Percentiles rank a stretch among this genome's conserved stretches.
phyloP scores from a whole-genome alignment of 331 rosid species.

The Pyracantha coccinea region DNA sequence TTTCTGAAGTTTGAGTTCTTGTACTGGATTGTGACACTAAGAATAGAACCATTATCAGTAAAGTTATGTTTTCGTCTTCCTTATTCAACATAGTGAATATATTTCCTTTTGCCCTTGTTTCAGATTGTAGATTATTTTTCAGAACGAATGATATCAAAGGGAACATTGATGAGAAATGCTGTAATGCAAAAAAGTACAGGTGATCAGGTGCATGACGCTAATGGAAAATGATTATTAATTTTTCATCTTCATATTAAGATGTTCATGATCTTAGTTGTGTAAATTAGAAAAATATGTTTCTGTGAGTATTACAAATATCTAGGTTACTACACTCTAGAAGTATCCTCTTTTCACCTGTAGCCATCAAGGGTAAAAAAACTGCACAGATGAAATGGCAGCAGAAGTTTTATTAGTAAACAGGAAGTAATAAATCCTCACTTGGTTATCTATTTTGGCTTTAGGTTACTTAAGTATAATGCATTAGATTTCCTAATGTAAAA shows the following conservation, averaged over 20 bases:
- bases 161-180: slow-evolving; percentile 62
- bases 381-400: neutral
- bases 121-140: slow-evolving; percentile 70
- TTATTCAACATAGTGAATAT: slow-evolving; percentile 8
- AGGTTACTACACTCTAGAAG: neutral
- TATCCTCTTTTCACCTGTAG: neutral
- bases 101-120: slow-evolving; percentile 20
- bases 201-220: slow-evolving; percentile 50
- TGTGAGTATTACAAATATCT: neutral
- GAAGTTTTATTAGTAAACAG: neutral
- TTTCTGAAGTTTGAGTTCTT: neutral
- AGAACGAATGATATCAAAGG: slow-evolving; percentile 60
- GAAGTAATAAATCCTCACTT: neutral
- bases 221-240: neutral
- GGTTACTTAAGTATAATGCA: neutral
- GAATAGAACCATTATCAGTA: neutral
- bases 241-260: neutral
- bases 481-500: neutral
- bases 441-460: neutral
- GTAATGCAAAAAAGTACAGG: slow-evolving; percentile 57
- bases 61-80: neutral
- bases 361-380: neutral
- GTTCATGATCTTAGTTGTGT: neutral
- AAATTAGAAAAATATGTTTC: neutral
- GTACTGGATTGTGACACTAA: neutral